Evolutionary conservation across 371 early-diverging fungal genomes (phyloP).

Genomic region (Syncephalastrum monosporum): DNA sequence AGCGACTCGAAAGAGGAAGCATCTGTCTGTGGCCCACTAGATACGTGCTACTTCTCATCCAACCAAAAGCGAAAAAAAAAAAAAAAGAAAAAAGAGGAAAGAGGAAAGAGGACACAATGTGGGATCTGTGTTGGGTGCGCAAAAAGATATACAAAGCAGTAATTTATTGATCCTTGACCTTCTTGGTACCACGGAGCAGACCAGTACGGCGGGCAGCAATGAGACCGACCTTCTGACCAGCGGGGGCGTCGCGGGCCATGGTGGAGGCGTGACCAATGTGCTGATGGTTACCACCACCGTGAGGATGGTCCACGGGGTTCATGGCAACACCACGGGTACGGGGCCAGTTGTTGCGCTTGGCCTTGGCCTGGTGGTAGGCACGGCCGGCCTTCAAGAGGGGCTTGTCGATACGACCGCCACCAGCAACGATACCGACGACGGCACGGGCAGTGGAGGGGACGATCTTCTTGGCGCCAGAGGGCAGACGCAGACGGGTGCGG

Average conservation of each 20-base stretch:
- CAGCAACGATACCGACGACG: constrained; percentile 98
- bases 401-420: constrained; percentile 99
- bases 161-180: constrained; percentile 56
- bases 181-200: constrained; percentile 96
- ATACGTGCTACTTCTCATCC: no score
- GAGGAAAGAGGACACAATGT: not conserved
- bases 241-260: constrained; percentile 91
- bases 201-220: constrained; percentile 94
- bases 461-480: constrained; percentile 98
- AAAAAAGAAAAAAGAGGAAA: constrained; percentile 1
- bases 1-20: no score
- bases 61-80: not conserved
- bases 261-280: constrained; percentile 99
- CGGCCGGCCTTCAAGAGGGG: constrained; percentile 99
- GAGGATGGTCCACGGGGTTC: constrained; percentile 96
- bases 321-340: constrained; percentile 99
- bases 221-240: constrained; percentile 99
- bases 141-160: constrained; percentile 3
- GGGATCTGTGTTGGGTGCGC: not conserved
- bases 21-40: no score
- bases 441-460: constrained; percentile 92
- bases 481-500: constrained; percentile 95
- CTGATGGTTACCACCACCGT: constrained; percentile 91
- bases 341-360: constrained; percentile 99
- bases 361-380: constrained; percentile 98